A percentile compares a stretch with the other conserved stretches of the same genome.
phyloP scores from a whole-genome alignment of 331 rosid genomes.

The Rhamnella rubrinervis region DNA sequence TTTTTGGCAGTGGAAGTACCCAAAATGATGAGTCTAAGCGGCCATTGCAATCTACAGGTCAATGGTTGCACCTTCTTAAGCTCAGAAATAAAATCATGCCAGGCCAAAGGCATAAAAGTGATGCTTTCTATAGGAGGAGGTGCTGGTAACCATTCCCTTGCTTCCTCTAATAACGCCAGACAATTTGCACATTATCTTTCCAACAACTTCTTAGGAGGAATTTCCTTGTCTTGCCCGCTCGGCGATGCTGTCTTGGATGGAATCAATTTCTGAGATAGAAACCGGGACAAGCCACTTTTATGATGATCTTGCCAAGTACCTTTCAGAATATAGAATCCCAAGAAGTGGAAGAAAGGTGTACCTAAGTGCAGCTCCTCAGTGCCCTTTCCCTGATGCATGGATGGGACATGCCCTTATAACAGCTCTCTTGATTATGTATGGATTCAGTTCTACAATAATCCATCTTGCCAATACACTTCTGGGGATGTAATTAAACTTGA shows the following conservation, averaged over 20 bases:
- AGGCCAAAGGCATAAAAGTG: slow-evolving; percentile 3
- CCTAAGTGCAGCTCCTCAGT: slow-evolving; percentile 47
- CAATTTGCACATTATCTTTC: slow-evolving; percentile 22
- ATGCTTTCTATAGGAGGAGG: slow-evolving; percentile 19
- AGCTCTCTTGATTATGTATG: slow-evolving; percentile 45
- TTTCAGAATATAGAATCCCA: slow-evolving; percentile 29
- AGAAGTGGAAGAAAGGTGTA: slow-evolving; percentile 33
- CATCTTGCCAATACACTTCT: slow-evolving; percentile 45
- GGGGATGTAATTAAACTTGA: slow-evolving; percentile 31
- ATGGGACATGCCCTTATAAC: slow-evolving; percentile 42
- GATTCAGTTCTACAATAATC: slow-evolving; percentile 55
- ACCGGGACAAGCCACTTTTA: slow-evolving; percentile 43
- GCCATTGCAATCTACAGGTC: neutral
- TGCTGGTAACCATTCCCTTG: slow-evolving; percentile 2
- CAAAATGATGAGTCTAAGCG: slow-evolving; percentile 9
- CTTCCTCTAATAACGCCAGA: slow-evolving; percentile 10
- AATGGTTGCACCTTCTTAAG: slow-evolving; percentile 10
- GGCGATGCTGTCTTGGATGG: slow-evolving; percentile 47
- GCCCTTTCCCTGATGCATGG: slow-evolving; percentile 56
- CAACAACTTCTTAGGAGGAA: slow-evolving; percentile 27
- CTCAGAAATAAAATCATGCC: slow-evolving; percentile 16
- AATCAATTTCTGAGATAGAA: slow-evolving; percentile 54
- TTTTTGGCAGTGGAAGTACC: slow-evolving; percentile 19
- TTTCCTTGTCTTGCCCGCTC: slow-evolving; percentile 34
- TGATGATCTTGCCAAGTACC: slow-evolving; percentile 48